phyloP scores from a whole-genome alignment of 495 filamentous ascomycete species.

The Terfezia claveryi region DNA sequence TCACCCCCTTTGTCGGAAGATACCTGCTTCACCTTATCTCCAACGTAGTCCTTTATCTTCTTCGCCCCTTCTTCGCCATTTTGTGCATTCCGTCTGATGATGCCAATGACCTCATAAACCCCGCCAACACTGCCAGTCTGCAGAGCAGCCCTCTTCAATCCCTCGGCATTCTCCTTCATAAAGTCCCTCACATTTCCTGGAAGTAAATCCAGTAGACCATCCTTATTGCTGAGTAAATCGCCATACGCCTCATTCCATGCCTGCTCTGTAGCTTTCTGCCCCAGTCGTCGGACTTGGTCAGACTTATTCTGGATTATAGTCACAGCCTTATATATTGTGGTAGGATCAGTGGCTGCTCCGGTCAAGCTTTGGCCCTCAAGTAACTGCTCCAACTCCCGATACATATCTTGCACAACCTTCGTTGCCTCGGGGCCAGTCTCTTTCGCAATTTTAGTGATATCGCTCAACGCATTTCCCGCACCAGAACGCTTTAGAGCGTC shows the following conservation, averaged over 20 bases:
- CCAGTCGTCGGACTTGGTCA: slow-evolving; percentile 35
- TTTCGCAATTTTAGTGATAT: slow-evolving; percentile 41
- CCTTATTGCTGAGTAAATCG: slow-evolving; percentile 22
- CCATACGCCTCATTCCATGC: slow-evolving; percentile 41
- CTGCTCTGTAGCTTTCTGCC: slow-evolving; percentile 25
- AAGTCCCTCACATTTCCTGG: slow-evolving; percentile 38
- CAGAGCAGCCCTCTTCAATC: slow-evolving; percentile 21
- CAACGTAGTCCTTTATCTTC: slow-evolving; percentile 28
- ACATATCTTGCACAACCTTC: slow-evolving; percentile 45
- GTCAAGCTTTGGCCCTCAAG: slow-evolving; percentile 29
- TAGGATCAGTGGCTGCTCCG: slow-evolving; percentile 6
- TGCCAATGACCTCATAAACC: slow-evolving; percentile 32
- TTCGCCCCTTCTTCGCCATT: slow-evolving; percentile 32
- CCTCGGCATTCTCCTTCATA: slow-evolving; percentile 35
- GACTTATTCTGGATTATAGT: slow-evolving; percentile 42
- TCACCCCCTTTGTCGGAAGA: background rate
- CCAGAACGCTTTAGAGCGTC: slow-evolving; percentile 35
- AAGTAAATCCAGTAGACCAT: slow-evolving; percentile 42
- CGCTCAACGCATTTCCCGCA: slow-evolving; percentile 23
- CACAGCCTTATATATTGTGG: slow-evolving; percentile 27
- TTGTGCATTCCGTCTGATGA: slow-evolving; percentile 26
- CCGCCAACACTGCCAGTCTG: background rate
- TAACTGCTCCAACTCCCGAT: slow-evolving; percentile 34
- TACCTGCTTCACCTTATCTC: slow-evolving; percentile 4
- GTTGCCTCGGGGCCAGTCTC: slow-evolving; percentile 44